These are phyloP conservation scores for Cordyceps farinosa DNA, from an alignment of 2,329 filamentous ascomycete genomes.

Conservation along the genomic window DNA sequence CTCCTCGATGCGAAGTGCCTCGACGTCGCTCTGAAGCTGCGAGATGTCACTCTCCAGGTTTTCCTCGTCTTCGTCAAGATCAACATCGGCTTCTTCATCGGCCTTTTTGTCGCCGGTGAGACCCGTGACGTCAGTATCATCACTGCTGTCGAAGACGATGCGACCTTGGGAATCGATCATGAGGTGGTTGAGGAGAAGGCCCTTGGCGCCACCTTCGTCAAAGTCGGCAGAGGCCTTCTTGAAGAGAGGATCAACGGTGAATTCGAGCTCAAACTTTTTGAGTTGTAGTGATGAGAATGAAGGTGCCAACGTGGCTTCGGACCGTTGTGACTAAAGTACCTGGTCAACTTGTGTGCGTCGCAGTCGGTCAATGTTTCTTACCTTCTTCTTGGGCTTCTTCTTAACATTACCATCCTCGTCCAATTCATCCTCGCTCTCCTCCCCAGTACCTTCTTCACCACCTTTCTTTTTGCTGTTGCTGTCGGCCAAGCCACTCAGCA, in stretches of 20 bases:
- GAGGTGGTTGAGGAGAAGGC: slow-evolving; percentile 90
- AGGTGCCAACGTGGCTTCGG: slow-evolving; percentile 86
- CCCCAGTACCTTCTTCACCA: slow-evolving; percentile 63
- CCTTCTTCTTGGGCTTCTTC: slow-evolving; percentile 73
- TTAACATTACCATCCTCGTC: slow-evolving; percentile 58
- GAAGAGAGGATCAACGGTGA: slow-evolving; percentile 95
- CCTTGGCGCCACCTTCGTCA: slow-evolving; percentile 95
- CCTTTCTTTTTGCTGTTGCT: slow-evolving; percentile 74
- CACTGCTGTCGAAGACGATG: slow-evolving; percentile 97
- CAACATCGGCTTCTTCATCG: slow-evolving; percentile 38
- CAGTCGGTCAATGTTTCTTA: slow-evolving; percentile 32
- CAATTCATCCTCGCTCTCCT: slow-evolving; percentile 61
- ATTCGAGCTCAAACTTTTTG: slow-evolving; percentile 97
- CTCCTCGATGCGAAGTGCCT: slow-evolving; percentile 35
- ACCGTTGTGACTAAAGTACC: slow-evolving; percentile 56
- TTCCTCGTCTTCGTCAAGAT: slow-evolving; percentile 36
- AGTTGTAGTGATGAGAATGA: slow-evolving; percentile 85
- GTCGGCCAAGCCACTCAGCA: slow-evolving; percentile 89
- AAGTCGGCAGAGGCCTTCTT: slow-evolving; percentile 99
- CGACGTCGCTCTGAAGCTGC: slow-evolving; percentile 20
- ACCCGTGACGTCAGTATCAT: slow-evolving; percentile 91
- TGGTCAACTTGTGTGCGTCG: not conserved
- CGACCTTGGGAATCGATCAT: slow-evolving; percentile 88
- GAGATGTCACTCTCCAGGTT: slow-evolving; percentile 29
- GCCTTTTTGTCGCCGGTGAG: slow-evolving; percentile 57